A percentile compares a stretch with the other conserved stretches of the same genome.
These are phyloP conservation scores for Colletotrichum falcatum DNA, from an alignment of 2,329 filamentous ascomycete genomes.

Conservation along the genomic window DNA sequence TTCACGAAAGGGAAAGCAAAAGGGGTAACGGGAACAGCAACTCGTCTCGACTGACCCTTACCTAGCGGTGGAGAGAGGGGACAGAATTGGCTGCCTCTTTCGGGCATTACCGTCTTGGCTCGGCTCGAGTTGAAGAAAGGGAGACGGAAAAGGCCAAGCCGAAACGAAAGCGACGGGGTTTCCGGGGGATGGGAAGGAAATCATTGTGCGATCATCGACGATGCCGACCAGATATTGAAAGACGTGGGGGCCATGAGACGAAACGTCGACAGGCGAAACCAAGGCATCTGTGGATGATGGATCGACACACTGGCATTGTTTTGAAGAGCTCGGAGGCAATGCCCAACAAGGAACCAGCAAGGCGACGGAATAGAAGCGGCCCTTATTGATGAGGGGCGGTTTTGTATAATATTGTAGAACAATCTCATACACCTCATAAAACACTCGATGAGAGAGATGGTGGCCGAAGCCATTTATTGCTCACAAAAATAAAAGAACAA, in stretches of 20 bases:
- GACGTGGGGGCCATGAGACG: conserved; percentile 23
- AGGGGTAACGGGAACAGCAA: no score
- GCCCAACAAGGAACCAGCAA: not conserved
- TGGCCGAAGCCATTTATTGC: no score
- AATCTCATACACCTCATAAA: not conserved
- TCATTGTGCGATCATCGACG: conserved; percentile 11
- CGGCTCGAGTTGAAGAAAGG: conserved; percentile 7
- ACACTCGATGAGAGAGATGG: not conserved
- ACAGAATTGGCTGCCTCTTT: no score
- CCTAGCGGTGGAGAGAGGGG: not conserved
- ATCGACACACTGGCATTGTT: conserved; percentile 13
- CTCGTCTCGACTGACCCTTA: not conserved
- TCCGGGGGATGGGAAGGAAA: not conserved
- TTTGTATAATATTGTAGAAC: conserved; percentile 12
- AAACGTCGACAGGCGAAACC: conserved; percentile 23
- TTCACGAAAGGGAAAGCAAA: no score
- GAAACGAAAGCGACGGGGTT: not conserved
- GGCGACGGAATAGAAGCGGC: not conserved
- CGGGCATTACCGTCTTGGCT: conserved; percentile 10
- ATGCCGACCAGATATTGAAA: conserved; percentile 3
- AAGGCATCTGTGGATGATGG: not conserved
- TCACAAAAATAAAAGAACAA: no score
- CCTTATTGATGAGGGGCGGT: not conserved
- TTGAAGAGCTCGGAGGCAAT: conserved; percentile 7
- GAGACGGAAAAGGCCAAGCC: conserved; percentile 16